Evolutionary conservation across 83 land plant genomes (phyloP), one percentile per base, ranked within the genome.

Genomic region (Thuja plicata): DNA sequence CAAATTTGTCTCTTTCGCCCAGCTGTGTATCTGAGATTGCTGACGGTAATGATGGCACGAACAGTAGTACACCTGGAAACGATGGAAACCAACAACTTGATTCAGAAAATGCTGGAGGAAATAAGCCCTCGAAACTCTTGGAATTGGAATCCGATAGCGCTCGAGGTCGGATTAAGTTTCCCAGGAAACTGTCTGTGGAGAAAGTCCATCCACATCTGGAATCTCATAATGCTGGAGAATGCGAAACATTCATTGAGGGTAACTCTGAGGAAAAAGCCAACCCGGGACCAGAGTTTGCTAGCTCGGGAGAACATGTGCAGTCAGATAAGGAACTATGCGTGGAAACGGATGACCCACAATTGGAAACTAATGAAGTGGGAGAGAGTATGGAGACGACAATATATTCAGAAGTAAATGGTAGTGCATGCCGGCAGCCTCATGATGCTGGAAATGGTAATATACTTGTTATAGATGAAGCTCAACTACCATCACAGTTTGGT

Each of bases 161-260:
- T 45, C 34, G 37, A 86, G 73, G 57, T 12, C n/a, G 73, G 6
- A 37, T 32, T n/a, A 35, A 24, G 12, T 21, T 86, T 86, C 34
- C 40, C 30, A 86, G 73, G 38, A 55, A 86, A 71, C 43, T 86
- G 45, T 60, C 41, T 8, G 15, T 37, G 71, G 87, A 86, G 71
- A 86, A 86, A 86, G 87, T 86, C 57, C 87, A 57, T 45, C 87
- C 73, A 38, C 73, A 86, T 34, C 37, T 60, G 38, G 87, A 86
- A 86, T 86, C 87, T 86, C 66, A 17, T 19, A 7, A 57, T 17
- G 73, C 45, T 21, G 71, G 43, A 57, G 41, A 57, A 82, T 24
- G 32, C 46, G 50, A 41, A 11, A 27, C 12, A 2, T 46, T n/a
- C 27, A 46, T 10, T 46, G 55, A n/a, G 30, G 34, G 48, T 10